Conservation (phyloP, 2,329 filamentous ascomycete species). For the Hypoxylon sp. region DNA sequence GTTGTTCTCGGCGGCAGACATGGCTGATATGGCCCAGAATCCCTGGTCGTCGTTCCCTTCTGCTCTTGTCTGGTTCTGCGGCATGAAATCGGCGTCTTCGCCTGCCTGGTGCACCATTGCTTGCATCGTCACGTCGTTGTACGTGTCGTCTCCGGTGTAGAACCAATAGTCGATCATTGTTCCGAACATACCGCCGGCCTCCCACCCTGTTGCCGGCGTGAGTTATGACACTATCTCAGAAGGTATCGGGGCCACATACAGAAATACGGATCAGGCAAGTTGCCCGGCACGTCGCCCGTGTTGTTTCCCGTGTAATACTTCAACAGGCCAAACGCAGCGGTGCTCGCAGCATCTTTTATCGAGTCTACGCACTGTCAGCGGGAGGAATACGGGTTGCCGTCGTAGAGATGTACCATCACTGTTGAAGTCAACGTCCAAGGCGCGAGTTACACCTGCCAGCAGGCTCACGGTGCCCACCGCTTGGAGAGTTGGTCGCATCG, state of each 20-base stretch:
- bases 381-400: constrained; percentile 45
- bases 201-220: constrained; percentile 64
- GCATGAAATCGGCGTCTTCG: constrained; percentile 69
- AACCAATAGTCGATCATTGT: constrained; percentile 77
- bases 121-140: constrained; percentile 66
- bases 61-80: constrained; percentile 67
- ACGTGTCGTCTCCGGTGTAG: constrained; percentile 70
- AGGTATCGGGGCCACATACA: constrained; percentile 55
- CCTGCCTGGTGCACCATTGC: constrained; percentile 69
- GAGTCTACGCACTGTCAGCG: constrained; percentile 56
- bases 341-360: constrained; percentile 52
- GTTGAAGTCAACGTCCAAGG: constrained; percentile 46
- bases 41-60: constrained; percentile 79
- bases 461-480: constrained; percentile 42
- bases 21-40: constrained; percentile 85
- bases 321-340: constrained; percentile 45
- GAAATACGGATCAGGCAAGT: constrained; percentile 68
- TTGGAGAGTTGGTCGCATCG: constrained; percentile 38
- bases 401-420: constrained; percentile 44
- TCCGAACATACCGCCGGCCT: constrained; percentile 75
- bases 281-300: constrained; percentile 65
- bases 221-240: constrained; percentile 19
- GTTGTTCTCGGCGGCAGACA: constrained; percentile 78
- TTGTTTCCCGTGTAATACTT: constrained; percentile 59
- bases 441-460: constrained; percentile 40